A percentile compares a stretch with the other conserved stretches of the same genome.
Conservation (phyloP, 768 basidiomycete species). For the Termitomyces eurrhizus region DNA sequence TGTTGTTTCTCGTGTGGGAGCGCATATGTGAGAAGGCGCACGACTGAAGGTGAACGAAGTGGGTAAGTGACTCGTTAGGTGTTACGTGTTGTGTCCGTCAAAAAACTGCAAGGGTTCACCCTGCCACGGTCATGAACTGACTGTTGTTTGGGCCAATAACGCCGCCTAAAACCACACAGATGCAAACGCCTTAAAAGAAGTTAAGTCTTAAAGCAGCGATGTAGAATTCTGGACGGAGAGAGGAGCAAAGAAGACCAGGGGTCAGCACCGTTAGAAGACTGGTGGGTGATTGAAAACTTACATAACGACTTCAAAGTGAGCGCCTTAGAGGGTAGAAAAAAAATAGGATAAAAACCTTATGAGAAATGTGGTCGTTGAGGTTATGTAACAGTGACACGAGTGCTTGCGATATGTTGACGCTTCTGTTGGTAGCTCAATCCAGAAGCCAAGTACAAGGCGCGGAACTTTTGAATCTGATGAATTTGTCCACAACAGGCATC, state of each 20-base stretch:
- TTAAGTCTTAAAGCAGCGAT: slow-evolving; percentile 4
- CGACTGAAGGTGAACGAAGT: slow-evolving; percentile 21
- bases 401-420: slow-evolving; percentile 4
- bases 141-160: slow-evolving; percentile 9
- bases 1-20: slow-evolving; percentile 40
- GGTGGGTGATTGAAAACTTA: slow-evolving; percentile 25
- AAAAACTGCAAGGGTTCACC: slow-evolving; percentile 31
- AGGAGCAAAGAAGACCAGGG: slow-evolving; percentile 8
- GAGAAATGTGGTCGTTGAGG: slow-evolving; percentile 6
- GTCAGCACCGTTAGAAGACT: slow-evolving; percentile 13
- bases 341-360: slow-evolving; percentile 7
- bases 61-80: slow-evolving; percentile 19
- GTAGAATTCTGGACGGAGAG: slow-evolving; percentile 6
- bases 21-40: slow-evolving; percentile 31
- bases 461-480: slow-evolving; percentile 15
- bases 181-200: slow-evolving; percentile 1
- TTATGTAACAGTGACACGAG: slow-evolving; percentile 1
- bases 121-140: slow-evolving; percentile 11
- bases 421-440: slow-evolving; percentile 7
- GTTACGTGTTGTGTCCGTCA: slow-evolving; percentile 29
- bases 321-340: slow-evolving; percentile 9
- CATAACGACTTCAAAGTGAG: slow-evolving; percentile 22
- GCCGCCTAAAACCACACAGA: slow-evolving; percentile 16
- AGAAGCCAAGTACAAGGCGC: slow-evolving; percentile 12
- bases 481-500: slow-evolving; percentile 17